Evolutionary conservation across 1,284 basidiomycete species (phyloP).

Genomic region (Laetiporus sulphureus): DNA sequence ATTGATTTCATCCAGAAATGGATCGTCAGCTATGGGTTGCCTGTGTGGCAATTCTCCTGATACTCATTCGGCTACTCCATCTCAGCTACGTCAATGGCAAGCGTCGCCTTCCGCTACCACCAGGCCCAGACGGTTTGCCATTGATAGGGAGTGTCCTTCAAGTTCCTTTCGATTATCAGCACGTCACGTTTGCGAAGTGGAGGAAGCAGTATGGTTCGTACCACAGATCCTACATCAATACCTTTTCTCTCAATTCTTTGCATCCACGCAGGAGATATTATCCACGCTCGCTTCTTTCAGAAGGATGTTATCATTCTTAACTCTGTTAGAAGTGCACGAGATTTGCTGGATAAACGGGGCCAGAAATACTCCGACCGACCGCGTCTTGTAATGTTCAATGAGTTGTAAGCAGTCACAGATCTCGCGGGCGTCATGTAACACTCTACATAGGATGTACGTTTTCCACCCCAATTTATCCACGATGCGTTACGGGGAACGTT

Average conservation of each 20-base stretch:
- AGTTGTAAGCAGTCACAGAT: background rate
- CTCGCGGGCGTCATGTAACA: background rate
- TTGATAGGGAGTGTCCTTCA: slow-evolving; percentile 41
- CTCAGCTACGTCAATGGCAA: too few species aligned
- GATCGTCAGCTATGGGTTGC: too few species aligned
- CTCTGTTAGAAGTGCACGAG: slow-evolving; percentile 27
- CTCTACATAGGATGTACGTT: slow-evolving; percentile 7
- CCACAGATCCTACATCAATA: slow-evolving; percentile 8
- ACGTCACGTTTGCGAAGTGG: slow-evolving; percentile 29
- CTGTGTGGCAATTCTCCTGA: too few species aligned
- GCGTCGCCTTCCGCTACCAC: too few species aligned
- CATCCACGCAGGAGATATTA: slow-evolving; percentile 14
- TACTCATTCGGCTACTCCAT: too few species aligned
- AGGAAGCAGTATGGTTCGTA: slow-evolving; percentile 16
- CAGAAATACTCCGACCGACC: slow-evolving; percentile 33
- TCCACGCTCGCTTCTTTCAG: slow-evolving; percentile 29
- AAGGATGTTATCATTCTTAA: slow-evolving; percentile 33
- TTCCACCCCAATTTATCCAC: background rate
- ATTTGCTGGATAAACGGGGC: slow-evolving; percentile 35
- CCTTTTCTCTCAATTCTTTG: slow-evolving; percentile 21
- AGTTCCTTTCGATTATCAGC: slow-evolving; percentile 29
- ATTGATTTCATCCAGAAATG: too few species aligned
- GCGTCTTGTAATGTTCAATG: background rate
- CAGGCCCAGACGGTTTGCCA: slow-evolving; percentile 37
- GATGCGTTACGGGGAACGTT: background rate